phyloP scores from a whole-genome alignment of 1,139 yeast genomes.

The Blastobotrys elegans region DNA sequence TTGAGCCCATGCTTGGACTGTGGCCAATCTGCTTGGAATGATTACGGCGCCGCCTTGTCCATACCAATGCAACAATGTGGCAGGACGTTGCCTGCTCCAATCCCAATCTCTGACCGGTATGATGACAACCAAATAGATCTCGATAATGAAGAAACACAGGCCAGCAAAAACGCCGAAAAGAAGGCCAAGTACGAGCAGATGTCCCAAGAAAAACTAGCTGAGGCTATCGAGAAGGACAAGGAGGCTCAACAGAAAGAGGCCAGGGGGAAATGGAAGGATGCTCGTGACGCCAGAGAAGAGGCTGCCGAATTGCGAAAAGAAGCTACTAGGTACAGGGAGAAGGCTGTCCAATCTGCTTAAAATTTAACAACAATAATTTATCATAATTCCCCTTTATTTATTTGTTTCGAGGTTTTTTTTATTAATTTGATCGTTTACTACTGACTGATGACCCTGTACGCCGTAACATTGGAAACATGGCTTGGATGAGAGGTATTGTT shows the following conservation, averaged over 20 bases:
- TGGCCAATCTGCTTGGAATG: conserved; percentile 1
- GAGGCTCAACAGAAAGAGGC: background rate
- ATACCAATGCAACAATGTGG: conserved; percentile 1
- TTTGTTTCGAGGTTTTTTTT: too few relatives aligned
- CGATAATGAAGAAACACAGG: background rate
- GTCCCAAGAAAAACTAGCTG: background rate
- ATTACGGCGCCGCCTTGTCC: conserved; percentile 3
- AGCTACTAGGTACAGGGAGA: too few relatives aligned
- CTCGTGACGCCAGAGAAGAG: background rate
- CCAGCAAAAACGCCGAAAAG: background rate
- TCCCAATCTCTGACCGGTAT: background rate
- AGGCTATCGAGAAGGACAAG: background rate
- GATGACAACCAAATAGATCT: background rate
- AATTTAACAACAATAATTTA: too few relatives aligned
- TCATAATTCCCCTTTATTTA: too few relatives aligned
- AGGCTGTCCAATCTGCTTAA: too few relatives aligned
- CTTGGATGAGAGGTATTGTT: too few relatives aligned
- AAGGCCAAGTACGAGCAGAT: background rate
- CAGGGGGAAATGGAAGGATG: background rate
- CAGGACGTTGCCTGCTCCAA: background rate
- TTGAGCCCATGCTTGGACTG: conserved; percentile 7
- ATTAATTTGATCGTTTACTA: too few relatives aligned
- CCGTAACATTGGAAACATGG: too few relatives aligned
- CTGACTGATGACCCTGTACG: too few relatives aligned
- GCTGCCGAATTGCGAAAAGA: background rate